Percentiles rank a stretch among this genome's conserved stretches.
Evolutionary conservation across 176 grass and related monocot genomes (phyloP).

Genomic region (Raddia distichophylla): DNA sequence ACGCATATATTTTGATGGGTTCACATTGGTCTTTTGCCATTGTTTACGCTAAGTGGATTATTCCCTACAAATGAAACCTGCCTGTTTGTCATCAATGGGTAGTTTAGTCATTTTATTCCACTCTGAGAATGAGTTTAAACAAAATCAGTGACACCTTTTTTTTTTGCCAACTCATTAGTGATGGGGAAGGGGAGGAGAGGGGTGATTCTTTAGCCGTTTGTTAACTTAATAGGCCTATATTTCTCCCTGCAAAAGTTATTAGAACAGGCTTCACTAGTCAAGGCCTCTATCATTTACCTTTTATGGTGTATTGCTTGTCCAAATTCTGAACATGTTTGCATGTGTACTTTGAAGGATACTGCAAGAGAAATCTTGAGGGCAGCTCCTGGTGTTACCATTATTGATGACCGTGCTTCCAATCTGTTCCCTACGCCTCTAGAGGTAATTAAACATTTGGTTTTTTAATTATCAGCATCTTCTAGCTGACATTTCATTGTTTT

Average conservation of each 20-base stretch:
- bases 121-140: background rate
- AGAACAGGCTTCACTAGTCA: background rate
- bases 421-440: conserved; percentile 82
- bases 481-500: background rate
- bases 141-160: background rate
- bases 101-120: background rate
- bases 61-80: background rate
- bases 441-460: conserved; percentile 45
- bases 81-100: background rate
- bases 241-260: background rate
- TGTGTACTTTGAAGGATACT: conserved; percentile 65
- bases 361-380: conserved; percentile 83
- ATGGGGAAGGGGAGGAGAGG: background rate
- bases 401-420: conserved; percentile 77
- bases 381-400: conserved; percentile 81
- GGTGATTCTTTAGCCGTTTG: background rate
- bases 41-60: background rate
- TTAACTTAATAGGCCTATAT: background rate
- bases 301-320: conserved; percentile 15
- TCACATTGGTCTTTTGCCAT: background rate
- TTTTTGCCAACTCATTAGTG: background rate
- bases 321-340: conserved; percentile 43
- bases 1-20: conserved; percentile 9
- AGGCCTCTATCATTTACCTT: background rate
- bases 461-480: conserved; percentile 4